Evolutionary conservation across 2,329 filamentous ascomycete species (phyloP).

Genomic region (Paramyrothecium sp.): DNA sequence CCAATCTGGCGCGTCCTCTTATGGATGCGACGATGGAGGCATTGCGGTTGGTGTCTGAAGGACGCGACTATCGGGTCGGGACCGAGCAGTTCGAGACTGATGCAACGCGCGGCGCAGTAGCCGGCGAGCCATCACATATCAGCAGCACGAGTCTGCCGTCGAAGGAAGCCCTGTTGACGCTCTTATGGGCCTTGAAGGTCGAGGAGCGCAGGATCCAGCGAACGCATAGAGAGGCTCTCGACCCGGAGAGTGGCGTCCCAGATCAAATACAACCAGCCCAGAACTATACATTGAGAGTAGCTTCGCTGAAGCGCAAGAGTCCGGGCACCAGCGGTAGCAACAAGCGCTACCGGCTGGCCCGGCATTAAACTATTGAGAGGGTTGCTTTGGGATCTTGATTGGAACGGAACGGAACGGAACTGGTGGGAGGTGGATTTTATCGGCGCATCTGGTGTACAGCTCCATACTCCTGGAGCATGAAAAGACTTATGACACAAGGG

Average conservation of each 20-base stretch:
- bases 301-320: constrained; percentile 16
- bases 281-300: constrained; percentile 19
- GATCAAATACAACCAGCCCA: constrained; percentile 18
- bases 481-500: background rate
- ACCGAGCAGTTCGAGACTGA: constrained; percentile 27
- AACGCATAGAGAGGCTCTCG: constrained; percentile 16
- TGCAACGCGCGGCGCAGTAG: constrained; percentile 34
- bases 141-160: constrained; percentile 40
- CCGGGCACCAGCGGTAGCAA: constrained; percentile 9
- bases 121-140: constrained; percentile 34
- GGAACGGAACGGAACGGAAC: constrained; percentile 6
- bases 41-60: constrained; percentile 69
- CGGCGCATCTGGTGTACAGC: constrained; percentile 1
- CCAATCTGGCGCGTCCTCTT: constrained; percentile 70
- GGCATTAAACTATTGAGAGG: constrained; percentile 1
- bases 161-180: constrained; percentile 45
- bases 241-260: constrained; percentile 20
- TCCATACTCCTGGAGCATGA: background rate
- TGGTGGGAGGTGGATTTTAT: constrained; percentile 7
- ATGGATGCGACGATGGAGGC: constrained; percentile 72
- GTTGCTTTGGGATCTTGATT: constrained; percentile 4
- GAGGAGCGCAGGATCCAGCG: constrained; percentile 36
- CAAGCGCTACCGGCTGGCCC: constrained; percentile 19
- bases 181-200: constrained; percentile 44
- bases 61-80: constrained; percentile 45